phyloP scores from a whole-genome alignment of 805 yeast genomes.

The Cyberlindnera saturnus region DNA sequence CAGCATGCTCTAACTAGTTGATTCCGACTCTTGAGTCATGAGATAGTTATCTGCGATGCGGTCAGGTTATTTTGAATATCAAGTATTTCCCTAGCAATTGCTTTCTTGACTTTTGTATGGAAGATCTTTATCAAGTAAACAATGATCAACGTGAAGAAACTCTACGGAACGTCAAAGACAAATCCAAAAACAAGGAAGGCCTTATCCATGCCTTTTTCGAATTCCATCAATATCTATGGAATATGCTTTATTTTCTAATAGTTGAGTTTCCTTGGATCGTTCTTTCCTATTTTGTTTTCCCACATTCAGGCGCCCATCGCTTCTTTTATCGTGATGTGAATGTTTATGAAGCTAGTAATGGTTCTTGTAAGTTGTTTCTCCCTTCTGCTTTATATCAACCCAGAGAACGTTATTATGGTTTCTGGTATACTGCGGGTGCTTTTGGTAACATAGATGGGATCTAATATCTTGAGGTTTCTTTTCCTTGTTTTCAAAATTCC shows the following conservation, averaged over 20 bases:
- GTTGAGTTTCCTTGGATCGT: constrained; percentile 26
- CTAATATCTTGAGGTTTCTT: neutral
- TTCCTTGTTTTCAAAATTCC: no score
- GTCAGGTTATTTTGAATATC: no score
- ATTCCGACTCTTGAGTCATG: no score
- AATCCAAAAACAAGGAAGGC: constrained; percentile 26
- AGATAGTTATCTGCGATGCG: no score
- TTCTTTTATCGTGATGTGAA: constrained; percentile 25
- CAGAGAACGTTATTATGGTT: constrained; percentile 31
- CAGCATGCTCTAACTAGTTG: no score
- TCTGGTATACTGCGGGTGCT: constrained; percentile 30
- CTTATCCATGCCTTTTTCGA: constrained; percentile 21
- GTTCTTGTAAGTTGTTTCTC: constrained; percentile 27
- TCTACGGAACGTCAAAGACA: constrained; percentile 21
- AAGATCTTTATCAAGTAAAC: no score
- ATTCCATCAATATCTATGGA: constrained; percentile 19
- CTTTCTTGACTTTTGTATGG: constrained; percentile 1
- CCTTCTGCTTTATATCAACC: constrained; percentile 29
- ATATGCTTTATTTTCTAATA: constrained; percentile 24
- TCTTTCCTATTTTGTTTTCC: constrained; percentile 27
- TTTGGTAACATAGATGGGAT: constrained; percentile 32
- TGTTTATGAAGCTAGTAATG: constrained; percentile 33
- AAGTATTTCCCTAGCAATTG: no score
- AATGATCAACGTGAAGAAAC: constrained; percentile 38
- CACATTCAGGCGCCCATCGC: constrained; percentile 27